These are phyloP conservation scores for Dothideomycetes sp. DNA, from an alignment of 2,329 filamentous ascomycete species.

Conservation along the genomic window DNA sequence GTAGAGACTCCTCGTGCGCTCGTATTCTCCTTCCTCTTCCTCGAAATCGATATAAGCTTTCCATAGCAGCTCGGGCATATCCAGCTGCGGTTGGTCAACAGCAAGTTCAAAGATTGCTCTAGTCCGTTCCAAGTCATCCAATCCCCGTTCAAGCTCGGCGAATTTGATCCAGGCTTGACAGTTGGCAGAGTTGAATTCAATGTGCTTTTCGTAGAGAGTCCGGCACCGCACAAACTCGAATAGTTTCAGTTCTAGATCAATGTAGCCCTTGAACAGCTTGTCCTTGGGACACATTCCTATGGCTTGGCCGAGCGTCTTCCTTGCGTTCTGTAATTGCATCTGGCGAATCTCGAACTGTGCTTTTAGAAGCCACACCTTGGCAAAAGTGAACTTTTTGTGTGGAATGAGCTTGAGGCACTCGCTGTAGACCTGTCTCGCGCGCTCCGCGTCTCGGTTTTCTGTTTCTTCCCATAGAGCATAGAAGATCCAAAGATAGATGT, in stretches of 20 bases:
- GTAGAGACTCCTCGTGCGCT: constrained; percentile 69
- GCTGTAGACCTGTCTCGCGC: constrained; percentile 81
- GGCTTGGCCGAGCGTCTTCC: constrained; percentile 80
- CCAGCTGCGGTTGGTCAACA: constrained; percentile 67
- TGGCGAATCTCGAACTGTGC: constrained; percentile 90
- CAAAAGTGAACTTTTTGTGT: constrained; percentile 94
- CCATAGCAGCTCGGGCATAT: constrained; percentile 97
- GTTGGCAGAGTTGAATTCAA: constrained; percentile 84
- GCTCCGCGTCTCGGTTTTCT: constrained; percentile 64
- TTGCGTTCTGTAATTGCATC: constrained; percentile 63
- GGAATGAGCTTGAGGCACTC: constrained; percentile 81
- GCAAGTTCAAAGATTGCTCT: constrained; percentile 89
- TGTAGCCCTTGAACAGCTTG: constrained; percentile 86
- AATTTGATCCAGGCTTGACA: constrained; percentile 94
- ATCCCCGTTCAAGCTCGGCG: constrained; percentile 79
- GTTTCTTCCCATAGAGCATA: constrained; percentile 94
- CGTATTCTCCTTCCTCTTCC: constrained; percentile 88
- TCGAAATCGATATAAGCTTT: constrained; percentile 99
- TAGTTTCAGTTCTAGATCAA: constrained; percentile 82
- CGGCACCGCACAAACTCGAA: constrained; percentile 91
- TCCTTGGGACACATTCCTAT: constrained; percentile 95
- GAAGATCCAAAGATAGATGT: constrained; percentile 97
- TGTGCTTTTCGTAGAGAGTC: constrained; percentile 84
- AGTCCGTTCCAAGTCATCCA: constrained; percentile 81
- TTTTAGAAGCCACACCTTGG: constrained; percentile 90